These are phyloP conservation scores for Lactifluus subvellereus DNA, from an alignment of 768 basidiomycete species.

Conservation along the genomic window DNA sequence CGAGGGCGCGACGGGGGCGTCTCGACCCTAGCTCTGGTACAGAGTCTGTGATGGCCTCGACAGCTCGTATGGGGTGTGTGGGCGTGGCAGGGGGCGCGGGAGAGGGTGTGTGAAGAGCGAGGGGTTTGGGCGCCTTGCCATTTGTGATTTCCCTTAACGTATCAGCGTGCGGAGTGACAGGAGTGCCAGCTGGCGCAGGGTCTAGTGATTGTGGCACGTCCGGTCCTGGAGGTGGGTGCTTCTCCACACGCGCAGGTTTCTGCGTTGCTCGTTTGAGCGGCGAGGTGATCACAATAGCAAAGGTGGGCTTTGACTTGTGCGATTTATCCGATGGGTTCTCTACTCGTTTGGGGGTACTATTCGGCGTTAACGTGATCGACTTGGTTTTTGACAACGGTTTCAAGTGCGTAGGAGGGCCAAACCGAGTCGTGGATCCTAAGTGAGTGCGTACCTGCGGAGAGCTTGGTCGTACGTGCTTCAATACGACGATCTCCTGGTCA, in stretches of 20 bases:
- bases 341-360: not conserved
- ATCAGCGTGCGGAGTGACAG: too few species aligned
- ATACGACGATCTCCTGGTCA: conserved; percentile 7
- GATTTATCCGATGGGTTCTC: not conserved
- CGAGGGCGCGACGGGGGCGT: conserved; percentile 2
- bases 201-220: not conserved
- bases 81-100: not conserved
- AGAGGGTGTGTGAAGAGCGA: not conserved
- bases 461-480: conserved; percentile 9
- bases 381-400: not conserved
- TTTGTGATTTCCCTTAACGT: not conserved
- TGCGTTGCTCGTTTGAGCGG: not conserved
- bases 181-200: not conserved
- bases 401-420: not conserved
- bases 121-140: not conserved
- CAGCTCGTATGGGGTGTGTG: not conserved
- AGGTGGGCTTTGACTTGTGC: not conserved
- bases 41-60: not conserved
- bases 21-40: not conserved
- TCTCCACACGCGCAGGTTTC: not conserved
- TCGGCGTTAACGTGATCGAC: not conserved
- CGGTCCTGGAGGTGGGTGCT: not conserved
- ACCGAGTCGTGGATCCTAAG: not conserved
- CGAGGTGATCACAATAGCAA: conserved; percentile 11
- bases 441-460: not conserved